Conservation (phyloP, 169 alveolate genomes). For the Perkinsus olseni region DNA sequence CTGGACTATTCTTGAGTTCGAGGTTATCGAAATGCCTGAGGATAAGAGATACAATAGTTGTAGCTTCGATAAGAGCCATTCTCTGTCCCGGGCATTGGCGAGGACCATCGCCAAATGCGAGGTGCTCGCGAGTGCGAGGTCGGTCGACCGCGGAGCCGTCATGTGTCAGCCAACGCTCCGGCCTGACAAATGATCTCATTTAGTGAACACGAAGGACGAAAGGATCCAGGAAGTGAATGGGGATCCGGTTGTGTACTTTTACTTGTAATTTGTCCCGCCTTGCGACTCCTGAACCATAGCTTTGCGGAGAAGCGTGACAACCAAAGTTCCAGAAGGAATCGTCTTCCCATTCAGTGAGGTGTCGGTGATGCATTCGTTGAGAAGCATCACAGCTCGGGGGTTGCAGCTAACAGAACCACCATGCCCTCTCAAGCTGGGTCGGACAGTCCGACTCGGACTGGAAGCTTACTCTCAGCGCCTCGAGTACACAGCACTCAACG, state of each 20-base stretch:
- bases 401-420: not conserved
- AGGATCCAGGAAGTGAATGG: not conserved
- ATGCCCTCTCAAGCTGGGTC: not conserved
- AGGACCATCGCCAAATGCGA: not conserved
- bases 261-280: not conserved
- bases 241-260: not conserved
- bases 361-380: not conserved
- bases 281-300: not conserved
- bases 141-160: not conserved
- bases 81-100: not conserved
- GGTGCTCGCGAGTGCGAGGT: not conserved
- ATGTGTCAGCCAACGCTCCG: not conserved
- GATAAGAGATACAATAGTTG: not conserved
- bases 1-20: not conserved
- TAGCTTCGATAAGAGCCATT: not conserved
- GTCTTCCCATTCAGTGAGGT: not conserved
- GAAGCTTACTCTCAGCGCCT: not conserved
- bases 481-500: not conserved
- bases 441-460: not conserved
- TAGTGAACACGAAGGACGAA: not conserved
- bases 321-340: not conserved
- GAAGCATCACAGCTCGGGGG: not conserved
- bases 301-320: not conserved
- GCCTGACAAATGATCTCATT: not conserved
- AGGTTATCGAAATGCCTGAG: not conserved